Evolutionary conservation across 1,284 basidiomycete species (phyloP).

Genomic region (Irpex lacteus): DNA sequence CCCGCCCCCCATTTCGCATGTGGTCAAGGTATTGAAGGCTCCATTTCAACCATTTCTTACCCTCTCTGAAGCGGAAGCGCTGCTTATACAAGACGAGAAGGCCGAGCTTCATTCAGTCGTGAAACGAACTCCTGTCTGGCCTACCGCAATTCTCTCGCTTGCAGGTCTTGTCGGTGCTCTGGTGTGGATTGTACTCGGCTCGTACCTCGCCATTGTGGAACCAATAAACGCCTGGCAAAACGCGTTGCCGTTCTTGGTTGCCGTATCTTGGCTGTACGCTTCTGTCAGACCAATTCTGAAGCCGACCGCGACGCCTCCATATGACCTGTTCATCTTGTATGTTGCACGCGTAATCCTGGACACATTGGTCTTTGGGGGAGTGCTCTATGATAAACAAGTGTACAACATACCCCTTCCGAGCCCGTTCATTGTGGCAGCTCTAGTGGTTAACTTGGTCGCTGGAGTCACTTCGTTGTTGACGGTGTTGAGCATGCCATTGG

Average conservation of each 20-base stretch:
- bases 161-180: constrained; percentile 48
- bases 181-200: constrained; percentile 47
- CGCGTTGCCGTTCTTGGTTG: constrained; percentile 39
- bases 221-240: constrained; percentile 26
- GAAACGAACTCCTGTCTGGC: constrained; percentile 43
- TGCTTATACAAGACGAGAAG: constrained; percentile 8
- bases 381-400: constrained; percentile 44
- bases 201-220: constrained; percentile 36
- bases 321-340: constrained; percentile 53
- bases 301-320: constrained; percentile 46
- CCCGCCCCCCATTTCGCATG: constrained; percentile 23
- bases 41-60: constrained; percentile 52
- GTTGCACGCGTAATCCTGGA: constrained; percentile 39
- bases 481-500: constrained; percentile 56
- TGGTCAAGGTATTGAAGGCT: constrained; percentile 28
- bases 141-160: constrained; percentile 48
- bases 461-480: constrained; percentile 40
- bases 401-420: constrained; percentile 37
- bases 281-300: constrained; percentile 37
- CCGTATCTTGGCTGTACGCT: constrained; percentile 57
- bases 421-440: constrained; percentile 26
- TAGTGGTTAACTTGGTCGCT: constrained; percentile 42
- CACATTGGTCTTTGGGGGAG: constrained; percentile 44
- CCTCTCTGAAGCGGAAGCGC: constrained; percentile 40
- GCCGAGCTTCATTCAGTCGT: neutral